A percentile compares a stretch with the other conserved stretches of the same genome.
Conservation (phyloP, 495 filamentous ascomycete species). For the Penicillium ochrochloron region DNA sequence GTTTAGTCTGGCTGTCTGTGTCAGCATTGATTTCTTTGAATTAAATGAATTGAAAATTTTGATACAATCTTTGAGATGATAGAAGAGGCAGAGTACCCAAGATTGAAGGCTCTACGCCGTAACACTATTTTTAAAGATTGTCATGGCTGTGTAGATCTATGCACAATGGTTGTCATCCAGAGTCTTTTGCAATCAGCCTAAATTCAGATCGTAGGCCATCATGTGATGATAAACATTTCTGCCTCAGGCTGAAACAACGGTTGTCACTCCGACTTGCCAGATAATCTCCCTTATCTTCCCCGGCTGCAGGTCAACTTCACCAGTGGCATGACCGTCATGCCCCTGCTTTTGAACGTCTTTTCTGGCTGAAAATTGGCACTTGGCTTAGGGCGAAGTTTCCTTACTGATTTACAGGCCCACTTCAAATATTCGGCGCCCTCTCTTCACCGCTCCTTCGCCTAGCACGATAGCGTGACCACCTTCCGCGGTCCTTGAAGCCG, state of each 20-base stretch:
- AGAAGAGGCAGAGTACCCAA: neutral
- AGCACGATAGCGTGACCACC: constrained; percentile 9
- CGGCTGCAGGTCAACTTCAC: constrained; percentile 15
- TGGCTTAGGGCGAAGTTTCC: constrained; percentile 6
- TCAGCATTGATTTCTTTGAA: constrained; percentile 5
- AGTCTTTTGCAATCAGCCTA: neutral
- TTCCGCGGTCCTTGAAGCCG: neutral
- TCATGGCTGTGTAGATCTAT: too few relatives aligned
- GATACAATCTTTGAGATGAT: neutral
- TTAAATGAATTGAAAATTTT: constrained; percentile 5
- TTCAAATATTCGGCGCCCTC: neutral
- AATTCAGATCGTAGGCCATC: neutral
- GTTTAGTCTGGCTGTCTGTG: neutral
- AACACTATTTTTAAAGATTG: too few relatives aligned
- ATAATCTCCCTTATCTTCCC: constrained; percentile 31
- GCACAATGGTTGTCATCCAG: too few relatives aligned
- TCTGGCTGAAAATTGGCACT: constrained; percentile 4
- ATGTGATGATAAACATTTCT: constrained; percentile 6
- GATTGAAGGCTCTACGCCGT: neutral
- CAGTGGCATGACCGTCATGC: constrained; percentile 3
- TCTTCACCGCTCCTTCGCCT: constrained; percentile 1
- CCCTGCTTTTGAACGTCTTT: neutral
- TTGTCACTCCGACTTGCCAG: constrained; percentile 17
- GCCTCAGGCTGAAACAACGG: constrained; percentile 19
- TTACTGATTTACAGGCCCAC: neutral